phyloP scores from a whole-genome alignment of 2,329 filamentous ascomycete genomes.

The Colletotrichum sp. region DNA sequence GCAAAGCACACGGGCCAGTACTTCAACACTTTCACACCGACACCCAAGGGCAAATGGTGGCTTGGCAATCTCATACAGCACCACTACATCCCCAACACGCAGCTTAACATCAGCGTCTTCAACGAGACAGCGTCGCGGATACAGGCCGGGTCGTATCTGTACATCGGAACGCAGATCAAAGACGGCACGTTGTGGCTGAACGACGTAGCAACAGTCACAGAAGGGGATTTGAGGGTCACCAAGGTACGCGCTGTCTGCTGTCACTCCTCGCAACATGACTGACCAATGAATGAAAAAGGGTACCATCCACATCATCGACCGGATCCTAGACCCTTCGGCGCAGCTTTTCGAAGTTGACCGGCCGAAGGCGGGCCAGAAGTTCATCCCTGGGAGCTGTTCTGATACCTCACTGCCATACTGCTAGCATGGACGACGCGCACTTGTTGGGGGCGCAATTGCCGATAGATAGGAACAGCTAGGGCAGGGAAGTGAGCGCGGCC shows the following conservation, averaged over 20 bases:
- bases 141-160: constrained; percentile 29
- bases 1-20: constrained; percentile 29
- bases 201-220: constrained; percentile 23
- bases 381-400: constrained; percentile 31
- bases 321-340: constrained; percentile 27
- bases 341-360: constrained; percentile 28
- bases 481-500: not conserved
- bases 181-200: constrained; percentile 25
- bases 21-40: constrained; percentile 27
- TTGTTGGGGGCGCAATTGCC: not conserved
- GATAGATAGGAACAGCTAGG: not conserved
- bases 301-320: constrained; percentile 28
- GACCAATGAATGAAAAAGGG: constrained; percentile 17
- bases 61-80: constrained; percentile 29
- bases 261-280: not conserved
- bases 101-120: constrained; percentile 23
- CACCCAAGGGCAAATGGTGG: constrained; percentile 31
- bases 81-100: constrained; percentile 29
- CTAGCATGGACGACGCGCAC: not conserved
- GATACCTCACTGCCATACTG: constrained; percentile 28
- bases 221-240: not conserved
- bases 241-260: not conserved
- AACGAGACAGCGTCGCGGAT: constrained; percentile 25
- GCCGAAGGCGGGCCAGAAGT: constrained; percentile 24
- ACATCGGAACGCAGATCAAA: constrained; percentile 24